Evolutionary conservation across 1,284 basidiomycete genomes (phyloP), one percentile per base, ranked within the genome.

Genomic region (Malassezia caprae): DNA sequence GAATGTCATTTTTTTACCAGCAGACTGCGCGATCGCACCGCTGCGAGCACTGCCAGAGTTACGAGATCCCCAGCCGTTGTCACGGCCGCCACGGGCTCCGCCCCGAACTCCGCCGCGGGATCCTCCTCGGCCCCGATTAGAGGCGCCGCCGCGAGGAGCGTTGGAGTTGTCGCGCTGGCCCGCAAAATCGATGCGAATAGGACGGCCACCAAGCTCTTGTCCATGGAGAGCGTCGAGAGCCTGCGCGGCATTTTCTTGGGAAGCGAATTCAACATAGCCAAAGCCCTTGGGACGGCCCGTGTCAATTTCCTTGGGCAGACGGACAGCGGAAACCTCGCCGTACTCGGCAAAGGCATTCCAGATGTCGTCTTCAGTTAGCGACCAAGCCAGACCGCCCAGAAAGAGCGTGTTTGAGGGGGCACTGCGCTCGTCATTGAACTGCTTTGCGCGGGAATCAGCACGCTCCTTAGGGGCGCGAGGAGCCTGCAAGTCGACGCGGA

Each of bases 241-340:
- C 74, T 84, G 85, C 77, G 85, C 85, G 12, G 94, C 88, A 61
- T 82, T 78, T 42, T 85, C 86, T 48, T 89, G 75, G 63, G 86
- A 83, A 61, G 83, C 83, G 76, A 91, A 96, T 77, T 96, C 90
- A 74, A 96, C 87, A 78, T 98, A 98, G 43, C 85, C 94, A 77
- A 93, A 98, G 69, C 94, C 94, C 78, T 96, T 98, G 54, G 88
- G 84, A 62, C 81, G 82, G 44, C 89, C 90, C 5, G 86, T 82
- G 55, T 98, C 94, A 59, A 87, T 81, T 76, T 98, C 91, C 50
- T 90, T 96, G 27, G 91, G 90, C 52, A 98, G 78, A 61, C 91
- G 83, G 46, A 98, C 89, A 65, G 80, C 86, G 77, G 88, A 86
- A 51, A 96, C 83, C 60, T 86, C 84, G 48, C 91, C 91, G 75